phyloP scores from a whole-genome alignment of 1,284 basidiomycete species.

The Trametes sp. region DNA sequence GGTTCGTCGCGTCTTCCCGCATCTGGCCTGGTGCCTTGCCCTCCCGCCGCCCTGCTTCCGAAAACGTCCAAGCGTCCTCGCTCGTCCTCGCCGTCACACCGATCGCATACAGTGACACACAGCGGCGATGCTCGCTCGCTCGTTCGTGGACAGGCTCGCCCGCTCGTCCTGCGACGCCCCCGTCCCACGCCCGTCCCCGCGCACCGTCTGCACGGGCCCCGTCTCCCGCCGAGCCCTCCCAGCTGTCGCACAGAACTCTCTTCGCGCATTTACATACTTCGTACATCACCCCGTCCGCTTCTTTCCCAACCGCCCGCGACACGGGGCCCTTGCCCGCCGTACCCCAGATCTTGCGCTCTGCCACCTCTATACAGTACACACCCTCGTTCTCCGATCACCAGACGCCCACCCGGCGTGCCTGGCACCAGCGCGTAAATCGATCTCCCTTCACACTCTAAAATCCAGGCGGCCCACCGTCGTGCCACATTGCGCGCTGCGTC shows the following conservation, averaged over 20 bases:
- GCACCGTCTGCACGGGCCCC: neutral
- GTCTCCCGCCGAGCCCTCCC: constrained; percentile 1
- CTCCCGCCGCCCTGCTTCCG: constrained; percentile 24
- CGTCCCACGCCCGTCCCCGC: neutral
- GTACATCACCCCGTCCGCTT: constrained; percentile 19
- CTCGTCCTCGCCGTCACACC: constrained; percentile 4
- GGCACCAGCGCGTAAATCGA: constrained; percentile 17
- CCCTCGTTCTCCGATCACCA: constrained; percentile 28
- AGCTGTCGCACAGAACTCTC: constrained; percentile 9
- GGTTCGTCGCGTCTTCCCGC: constrained; percentile 10
- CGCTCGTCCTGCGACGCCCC: neutral
- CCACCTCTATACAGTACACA: constrained; percentile 5
- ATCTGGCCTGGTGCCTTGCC: constrained; percentile 22
- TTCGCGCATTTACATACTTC: constrained; percentile 24
- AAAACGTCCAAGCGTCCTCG: constrained; percentile 10
- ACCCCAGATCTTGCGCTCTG: constrained; percentile 29
- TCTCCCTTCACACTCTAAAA: constrained; percentile 30
- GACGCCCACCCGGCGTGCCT: constrained; percentile 26
- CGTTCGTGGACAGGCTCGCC: too few species aligned
- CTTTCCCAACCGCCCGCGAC: constrained; percentile 5
- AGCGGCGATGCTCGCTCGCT: too few species aligned
- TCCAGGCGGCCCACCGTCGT: constrained; percentile 9
- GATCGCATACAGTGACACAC: constrained; percentile 21
- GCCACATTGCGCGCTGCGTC: constrained; percentile 13
- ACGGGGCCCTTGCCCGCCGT: constrained; percentile 22